Conservation (phyloP, 2,329 filamentous ascomycete species). For the Exophiala aquamarina region DNA sequence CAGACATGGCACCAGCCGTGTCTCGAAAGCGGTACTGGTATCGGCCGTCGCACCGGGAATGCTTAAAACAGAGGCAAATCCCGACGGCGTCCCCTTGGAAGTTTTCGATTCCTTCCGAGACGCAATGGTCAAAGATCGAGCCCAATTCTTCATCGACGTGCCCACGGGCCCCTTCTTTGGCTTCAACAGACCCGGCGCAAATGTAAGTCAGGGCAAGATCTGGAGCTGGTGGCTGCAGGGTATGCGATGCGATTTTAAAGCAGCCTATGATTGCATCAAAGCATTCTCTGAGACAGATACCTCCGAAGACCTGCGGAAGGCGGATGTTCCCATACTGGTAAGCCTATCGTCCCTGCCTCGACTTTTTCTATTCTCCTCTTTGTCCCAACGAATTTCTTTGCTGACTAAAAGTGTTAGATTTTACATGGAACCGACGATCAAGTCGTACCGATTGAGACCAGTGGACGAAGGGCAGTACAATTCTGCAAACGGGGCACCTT, state of each 20-base stretch:
- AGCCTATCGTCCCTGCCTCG: no score
- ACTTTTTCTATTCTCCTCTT: no score
- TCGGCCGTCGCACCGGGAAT: slow-evolving; percentile 38
- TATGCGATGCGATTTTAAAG: slow-evolving; percentile 40
- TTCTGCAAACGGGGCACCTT: slow-evolving; percentile 38
- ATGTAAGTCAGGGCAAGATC: slow-evolving; percentile 39
- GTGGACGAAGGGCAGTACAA: slow-evolving; percentile 35
- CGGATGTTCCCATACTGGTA: slow-evolving; percentile 39
- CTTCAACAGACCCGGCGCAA: slow-evolving; percentile 33
- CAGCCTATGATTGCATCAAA: slow-evolving; percentile 41
- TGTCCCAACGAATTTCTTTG: no score
- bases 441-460: slow-evolving; percentile 38
- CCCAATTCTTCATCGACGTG: slow-evolving; percentile 39
- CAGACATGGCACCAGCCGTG: slow-evolving; percentile 37
- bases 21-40: slow-evolving; percentile 42
- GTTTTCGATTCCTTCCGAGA: slow-evolving; percentile 41
- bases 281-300: slow-evolving; percentile 45
- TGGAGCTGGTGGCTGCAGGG: slow-evolving; percentile 42
- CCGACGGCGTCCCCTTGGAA: slow-evolving; percentile 35
- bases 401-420: no score
- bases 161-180: slow-evolving; percentile 37
- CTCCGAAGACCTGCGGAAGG: slow-evolving; percentile 40
- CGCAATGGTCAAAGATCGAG: slow-evolving; percentile 37
- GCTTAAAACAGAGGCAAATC: slow-evolving; percentile 35
- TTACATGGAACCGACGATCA: slow-evolving; percentile 45